These are phyloP conservation scores for Jackrogersella multiformis DNA, from an alignment of 495 filamentous ascomycete genomes.

Conservation along the genomic window DNA sequence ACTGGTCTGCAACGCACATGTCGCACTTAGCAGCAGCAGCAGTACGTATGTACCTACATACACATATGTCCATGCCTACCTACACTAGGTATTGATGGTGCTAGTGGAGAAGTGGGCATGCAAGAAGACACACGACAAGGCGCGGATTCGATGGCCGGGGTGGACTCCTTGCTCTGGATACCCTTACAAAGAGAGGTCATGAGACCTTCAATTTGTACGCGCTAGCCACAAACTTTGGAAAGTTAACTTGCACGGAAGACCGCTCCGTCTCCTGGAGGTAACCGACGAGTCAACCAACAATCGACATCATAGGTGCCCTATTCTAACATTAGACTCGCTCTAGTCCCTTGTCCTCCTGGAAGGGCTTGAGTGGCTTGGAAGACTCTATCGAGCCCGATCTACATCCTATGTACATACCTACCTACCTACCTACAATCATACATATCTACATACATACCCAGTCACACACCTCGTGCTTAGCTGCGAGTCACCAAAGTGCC, in stretches of 20 bases:
- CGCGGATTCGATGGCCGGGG: constrained; percentile 34
- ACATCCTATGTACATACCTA: not conserved
- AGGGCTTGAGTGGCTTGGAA: not conserved
- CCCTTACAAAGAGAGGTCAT: constrained; percentile 46
- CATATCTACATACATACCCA: not conserved
- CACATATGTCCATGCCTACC: not conserved
- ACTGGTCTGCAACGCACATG: constrained; percentile 43
- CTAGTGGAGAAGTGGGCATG: constrained; percentile 27
- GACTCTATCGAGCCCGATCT: constrained; percentile 2
- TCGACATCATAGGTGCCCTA: constrained; percentile 38
- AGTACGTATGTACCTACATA: constrained; percentile 28
- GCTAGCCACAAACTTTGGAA: constrained; percentile 43
- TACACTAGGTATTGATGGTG: constrained; percentile 9
- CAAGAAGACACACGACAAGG: constrained; percentile 40
- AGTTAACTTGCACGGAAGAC: constrained; percentile 38
- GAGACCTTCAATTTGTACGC: constrained; percentile 41
- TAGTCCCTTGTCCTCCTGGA: constrained; percentile 18
- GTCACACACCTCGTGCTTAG: constrained; percentile 31
- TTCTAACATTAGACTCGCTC: constrained; percentile 27
- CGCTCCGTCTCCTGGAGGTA: constrained; percentile 35
- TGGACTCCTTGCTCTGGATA: constrained; percentile 43
- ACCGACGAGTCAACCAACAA: constrained; percentile 42
- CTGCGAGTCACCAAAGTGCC: constrained; percentile 32
- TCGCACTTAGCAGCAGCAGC: constrained; percentile 38
- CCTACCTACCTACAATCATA: not conserved